Evolutionary conservation across 345 rosid genomes (phyloP), one percentile per base, ranked within the genome.

Genomic region (Eucalyptus tenuipes): DNA sequence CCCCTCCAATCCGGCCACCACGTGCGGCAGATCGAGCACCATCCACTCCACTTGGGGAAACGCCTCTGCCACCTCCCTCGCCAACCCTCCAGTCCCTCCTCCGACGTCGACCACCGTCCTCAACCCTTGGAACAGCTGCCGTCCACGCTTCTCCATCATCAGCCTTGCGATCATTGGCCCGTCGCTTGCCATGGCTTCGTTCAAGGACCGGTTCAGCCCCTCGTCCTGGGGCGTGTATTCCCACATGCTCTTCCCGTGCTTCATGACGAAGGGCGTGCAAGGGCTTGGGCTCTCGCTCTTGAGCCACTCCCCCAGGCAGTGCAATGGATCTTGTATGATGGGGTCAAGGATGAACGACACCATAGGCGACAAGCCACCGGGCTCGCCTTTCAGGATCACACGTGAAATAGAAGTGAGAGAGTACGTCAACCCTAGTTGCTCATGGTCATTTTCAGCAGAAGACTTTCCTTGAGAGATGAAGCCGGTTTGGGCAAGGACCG

Each of bases 1-100:
- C 27, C 61, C 88, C 49, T 88, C 31, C 48, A 90, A 79, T n/a
- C 88, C 55, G 10, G 90, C 87, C 40, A 94, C 91, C 24, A 92
- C 93, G 37, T 90, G 92, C 15, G 93, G 94, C 33, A 93, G 91
- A 85, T 93, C 94, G 53, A 92, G 49, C 13, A 89, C 94, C 20
- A 85, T 88, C 91, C 93, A 93, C 17, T 88, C 88, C 89, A 94
- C 80, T 31, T 84, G 45, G 1, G 93, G 96, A 53, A 90, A 92
- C 13, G 80, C 91, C 24, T 89, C 86, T 24, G 93, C 87, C 24
- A 88, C 45, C 50, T 85, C 85, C 90, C 75, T 88, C n/a, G 92
- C 92, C 87, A 93, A 27, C 18, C 90, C 88, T 85, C 95, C 93
- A 0, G 53, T 91, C 64, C 94, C 94, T 50, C 94, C 94, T 7